Conservation (phyloP, 768 basidiomycete genomes). For the Albatrellus ellisii region DNA sequence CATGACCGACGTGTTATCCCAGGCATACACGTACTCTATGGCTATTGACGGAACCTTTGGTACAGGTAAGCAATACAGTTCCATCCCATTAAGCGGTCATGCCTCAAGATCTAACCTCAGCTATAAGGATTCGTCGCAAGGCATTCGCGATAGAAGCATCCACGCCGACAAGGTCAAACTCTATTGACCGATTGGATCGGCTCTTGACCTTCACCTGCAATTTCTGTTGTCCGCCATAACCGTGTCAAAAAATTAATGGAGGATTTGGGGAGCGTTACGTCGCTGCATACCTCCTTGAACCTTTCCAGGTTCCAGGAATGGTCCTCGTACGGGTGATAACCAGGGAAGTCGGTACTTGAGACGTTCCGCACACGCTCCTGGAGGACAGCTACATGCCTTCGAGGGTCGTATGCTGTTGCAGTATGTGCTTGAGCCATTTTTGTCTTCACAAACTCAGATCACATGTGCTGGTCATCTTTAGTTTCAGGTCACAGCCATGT, state of each 20-base stretch:
- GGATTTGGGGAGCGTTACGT: not conserved
- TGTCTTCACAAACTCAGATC: too few relatives aligned
- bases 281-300: slow-evolving; percentile 58
- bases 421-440: slow-evolving; percentile 7
- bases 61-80: not conserved
- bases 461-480: too few relatives aligned
- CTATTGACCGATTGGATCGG: slow-evolving; percentile 72
- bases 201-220: slow-evolving; percentile 63
- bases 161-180: slow-evolving; percentile 92
- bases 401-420: slow-evolving; percentile 22
- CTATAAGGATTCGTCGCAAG: slow-evolving; percentile 80
- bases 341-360: slow-evolving; percentile 84
- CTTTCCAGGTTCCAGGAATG: slow-evolving; percentile 67
- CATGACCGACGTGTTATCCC: slow-evolving; percentile 90
- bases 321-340: slow-evolving; percentile 77
- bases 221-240: slow-evolving; percentile 37
- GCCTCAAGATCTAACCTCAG: slow-evolving; percentile 55
- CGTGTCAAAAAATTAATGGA: slow-evolving; percentile 2
- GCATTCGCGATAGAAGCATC: slow-evolving; percentile 97
- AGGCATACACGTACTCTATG: slow-evolving; percentile 84
- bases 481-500: too few relatives aligned
- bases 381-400: slow-evolving; percentile 51
- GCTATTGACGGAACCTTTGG: slow-evolving; percentile 78
- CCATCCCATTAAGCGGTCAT: not conserved
- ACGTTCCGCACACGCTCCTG: slow-evolving; percentile 68